Conservation (phyloP, 1,284 basidiomycete genomes). For the Phaffia rhodozyma region DNA sequence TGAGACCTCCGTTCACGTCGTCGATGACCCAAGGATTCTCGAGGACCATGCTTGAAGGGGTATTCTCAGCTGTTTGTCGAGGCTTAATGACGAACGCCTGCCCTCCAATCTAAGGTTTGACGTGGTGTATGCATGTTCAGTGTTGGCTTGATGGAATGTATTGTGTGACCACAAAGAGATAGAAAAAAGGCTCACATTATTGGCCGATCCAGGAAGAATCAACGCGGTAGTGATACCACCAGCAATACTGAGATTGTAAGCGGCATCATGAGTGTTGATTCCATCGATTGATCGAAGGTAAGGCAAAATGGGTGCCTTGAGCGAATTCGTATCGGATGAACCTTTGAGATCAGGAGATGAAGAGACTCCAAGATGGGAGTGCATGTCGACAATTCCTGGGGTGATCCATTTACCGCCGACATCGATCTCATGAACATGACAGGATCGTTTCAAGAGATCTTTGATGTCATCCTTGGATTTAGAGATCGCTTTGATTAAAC, state of each 20-base stretch:
- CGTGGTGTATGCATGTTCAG: too few relatives aligned
- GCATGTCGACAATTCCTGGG: slow-evolving; percentile 46
- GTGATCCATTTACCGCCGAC: slow-evolving; percentile 40
- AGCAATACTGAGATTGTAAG: slow-evolving; percentile 37
- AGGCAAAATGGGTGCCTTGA: slow-evolving; percentile 36
- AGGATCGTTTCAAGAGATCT: background rate
- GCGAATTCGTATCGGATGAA: slow-evolving; percentile 24
- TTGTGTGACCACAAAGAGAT: too few relatives aligned
- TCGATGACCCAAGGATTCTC: slow-evolving; percentile 35
- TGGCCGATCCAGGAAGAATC: slow-evolving; percentile 36
- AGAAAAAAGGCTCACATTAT: too few relatives aligned
- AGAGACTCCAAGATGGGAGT: slow-evolving; percentile 64
- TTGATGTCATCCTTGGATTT: slow-evolving; percentile 22
- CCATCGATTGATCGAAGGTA: slow-evolving; percentile 41
- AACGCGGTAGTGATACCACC: slow-evolving; percentile 43
- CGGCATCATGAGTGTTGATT: slow-evolving; percentile 42
- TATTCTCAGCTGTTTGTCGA: slow-evolving; percentile 5
- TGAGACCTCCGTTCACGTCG: slow-evolving; percentile 21
- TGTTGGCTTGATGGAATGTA: too few relatives aligned
- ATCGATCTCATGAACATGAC: slow-evolving; percentile 30
- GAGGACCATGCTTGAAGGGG: slow-evolving; percentile 28
- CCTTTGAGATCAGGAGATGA: slow-evolving; percentile 48
- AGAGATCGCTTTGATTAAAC: slow-evolving; percentile 38
- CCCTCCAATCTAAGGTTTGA: background rate
- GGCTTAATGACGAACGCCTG: slow-evolving; percentile 17